Conservation (phyloP, 1,284 basidiomycete species). For the Psilocybe mexicana region DNA sequence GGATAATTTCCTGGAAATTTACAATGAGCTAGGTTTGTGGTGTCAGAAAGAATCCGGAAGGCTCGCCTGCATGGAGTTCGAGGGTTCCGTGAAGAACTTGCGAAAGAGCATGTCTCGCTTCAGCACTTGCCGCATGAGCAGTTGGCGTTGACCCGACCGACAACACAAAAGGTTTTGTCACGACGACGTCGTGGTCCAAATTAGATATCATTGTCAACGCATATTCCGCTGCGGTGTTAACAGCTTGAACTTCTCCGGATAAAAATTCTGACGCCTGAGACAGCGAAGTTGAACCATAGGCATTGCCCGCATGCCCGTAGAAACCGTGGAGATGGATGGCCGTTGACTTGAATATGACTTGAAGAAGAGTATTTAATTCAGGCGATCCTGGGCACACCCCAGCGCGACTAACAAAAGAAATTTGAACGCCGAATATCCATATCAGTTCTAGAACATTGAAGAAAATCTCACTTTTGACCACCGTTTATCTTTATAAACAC, state of each 20-base stretch:
- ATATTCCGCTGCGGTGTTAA: slow-evolving; percentile 64
- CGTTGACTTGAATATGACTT: slow-evolving; percentile 49
- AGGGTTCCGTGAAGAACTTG: slow-evolving; percentile 57
- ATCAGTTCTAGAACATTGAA: neutral
- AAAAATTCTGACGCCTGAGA: slow-evolving; percentile 66
- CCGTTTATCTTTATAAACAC: slow-evolving; percentile 83
- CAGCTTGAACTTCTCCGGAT: slow-evolving; percentile 70
- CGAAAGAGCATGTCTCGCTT: slow-evolving; percentile 46
- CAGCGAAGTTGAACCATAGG: slow-evolving; percentile 71
- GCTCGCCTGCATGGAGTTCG: slow-evolving; percentile 74
- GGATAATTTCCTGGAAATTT: slow-evolving; percentile 70
- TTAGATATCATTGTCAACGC: slow-evolving; percentile 51
- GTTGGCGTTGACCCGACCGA: slow-evolving; percentile 88
- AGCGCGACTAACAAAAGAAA: slow-evolving; percentile 60
- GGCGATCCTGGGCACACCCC: slow-evolving; percentile 62
- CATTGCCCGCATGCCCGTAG: slow-evolving; percentile 79
- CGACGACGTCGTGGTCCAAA: slow-evolving; percentile 30
- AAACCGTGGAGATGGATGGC: slow-evolving; percentile 75
- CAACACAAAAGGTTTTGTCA: slow-evolving; percentile 60
- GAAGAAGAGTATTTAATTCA: slow-evolving; percentile 58
- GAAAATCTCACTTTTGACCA: slow-evolving; percentile 63
- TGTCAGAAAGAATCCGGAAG: neutral
- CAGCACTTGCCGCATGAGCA: slow-evolving; percentile 71
- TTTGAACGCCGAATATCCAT: neutral
- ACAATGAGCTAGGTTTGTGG: neutral